These are phyloP conservation scores for cucumber (Cucumis sativus) DNA, from an alignment of 306 rosid genomes.

Conservation along the genomic window Cucumber_9930_V3 NC_026660.2:7201501-7202000, in stretches of 20 bases:
- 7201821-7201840: background rate
- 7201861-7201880: background rate
- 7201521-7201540: background rate
- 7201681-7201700: background rate
- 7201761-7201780: background rate
- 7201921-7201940: background rate
- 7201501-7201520: background rate
- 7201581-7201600: background rate
- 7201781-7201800: background rate
- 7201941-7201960: background rate
- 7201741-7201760: background rate
- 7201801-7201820: background rate
- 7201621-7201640: background rate
- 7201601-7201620: background rate
- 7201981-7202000: constrained; percentile 23
- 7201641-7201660: background rate
- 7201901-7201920: background rate
- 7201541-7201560: background rate
- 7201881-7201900: background rate
- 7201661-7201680: background rate
- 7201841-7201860: background rate
- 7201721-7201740: background rate
- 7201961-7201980: background rate
- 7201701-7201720: background rate
- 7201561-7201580: background rate